phyloP scores from a whole-genome alignment of 2,329 filamentous ascomycete species.

The Colletotrichum magnum region DNA sequence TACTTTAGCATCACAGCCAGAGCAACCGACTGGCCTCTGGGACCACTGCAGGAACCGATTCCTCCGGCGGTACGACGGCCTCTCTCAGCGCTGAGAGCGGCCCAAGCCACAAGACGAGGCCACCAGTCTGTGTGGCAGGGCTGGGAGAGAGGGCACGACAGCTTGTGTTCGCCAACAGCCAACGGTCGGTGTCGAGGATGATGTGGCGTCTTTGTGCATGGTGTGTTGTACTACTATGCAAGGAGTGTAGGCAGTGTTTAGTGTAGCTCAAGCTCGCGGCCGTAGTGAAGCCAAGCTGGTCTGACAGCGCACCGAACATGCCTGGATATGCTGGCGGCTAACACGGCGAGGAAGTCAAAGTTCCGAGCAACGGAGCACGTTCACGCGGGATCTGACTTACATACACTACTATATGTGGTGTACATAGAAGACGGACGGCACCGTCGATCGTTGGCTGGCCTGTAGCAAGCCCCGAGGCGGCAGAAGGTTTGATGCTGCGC shows the following conservation, averaged over 20 bases:
- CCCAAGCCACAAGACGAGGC: slow-evolving; percentile 25
- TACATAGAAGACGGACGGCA: neutral
- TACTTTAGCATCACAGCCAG: slow-evolving; percentile 21
- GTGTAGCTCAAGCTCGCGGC: slow-evolving; percentile 10
- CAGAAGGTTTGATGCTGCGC: slow-evolving; percentile 18
- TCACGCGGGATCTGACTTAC: slow-evolving; percentile 20
- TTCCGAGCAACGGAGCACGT: slow-evolving; percentile 28
- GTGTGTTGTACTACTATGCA: neutral
- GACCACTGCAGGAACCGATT: slow-evolving; percentile 35
- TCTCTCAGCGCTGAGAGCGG: slow-evolving; percentile 24
- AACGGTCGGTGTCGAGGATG: slow-evolving; percentile 2
- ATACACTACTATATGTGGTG: no score
- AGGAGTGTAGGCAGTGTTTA: neutral
- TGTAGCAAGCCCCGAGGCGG: slow-evolving; percentile 5
- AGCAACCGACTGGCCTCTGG: slow-evolving; percentile 28
- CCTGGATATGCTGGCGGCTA: slow-evolving; percentile 20
- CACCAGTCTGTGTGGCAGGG: slow-evolving; percentile 29
- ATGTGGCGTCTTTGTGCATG: slow-evolving; percentile 15
- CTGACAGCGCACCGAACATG: slow-evolving; percentile 31
- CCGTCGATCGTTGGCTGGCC: slow-evolving; percentile 17
- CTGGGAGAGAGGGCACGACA: slow-evolving; percentile 1
- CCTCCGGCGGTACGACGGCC: slow-evolving; percentile 34
- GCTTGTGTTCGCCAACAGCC: slow-evolving; percentile 7
- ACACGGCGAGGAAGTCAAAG: slow-evolving; percentile 23
- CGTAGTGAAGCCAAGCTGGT: slow-evolving; percentile 17